A percentile compares a stretch with the other conserved stretches of the same genome.
phyloP scores from a whole-genome alignment of 106 monocot genomes.

The Alisma plantagoaquatica region DNA sequence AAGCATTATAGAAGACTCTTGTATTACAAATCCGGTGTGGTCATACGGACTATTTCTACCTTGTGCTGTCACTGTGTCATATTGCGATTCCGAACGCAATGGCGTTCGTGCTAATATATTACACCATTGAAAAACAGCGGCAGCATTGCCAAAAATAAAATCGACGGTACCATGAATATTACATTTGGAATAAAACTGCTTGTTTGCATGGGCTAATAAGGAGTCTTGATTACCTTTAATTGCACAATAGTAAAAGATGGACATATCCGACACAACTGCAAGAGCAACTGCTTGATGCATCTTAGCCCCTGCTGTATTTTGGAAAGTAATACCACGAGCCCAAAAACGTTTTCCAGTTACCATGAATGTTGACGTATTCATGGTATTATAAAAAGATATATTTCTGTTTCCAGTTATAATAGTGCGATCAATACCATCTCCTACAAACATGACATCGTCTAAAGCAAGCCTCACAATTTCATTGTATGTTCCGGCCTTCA shows the following conservation, averaged over 20 bases:
- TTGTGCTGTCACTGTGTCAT: slow-evolving; percentile 49
- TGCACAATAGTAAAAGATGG: slow-evolving; percentile 44
- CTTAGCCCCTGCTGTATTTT: neutral
- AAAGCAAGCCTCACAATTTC: no score
- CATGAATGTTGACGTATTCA: no score
- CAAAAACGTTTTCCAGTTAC: no score
- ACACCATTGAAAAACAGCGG: slow-evolving; percentile 64
- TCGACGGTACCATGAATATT: slow-evolving; percentile 63
- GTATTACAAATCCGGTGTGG: slow-evolving; percentile 48
- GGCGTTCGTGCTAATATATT: slow-evolving; percentile 43
- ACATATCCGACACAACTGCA: slow-evolving; percentile 35
- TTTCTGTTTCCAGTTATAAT: no score
- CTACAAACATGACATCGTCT: no score
- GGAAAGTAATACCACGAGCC: slow-evolving; percentile 3
- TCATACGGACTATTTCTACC: slow-evolving; percentile 40
- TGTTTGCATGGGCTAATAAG: slow-evolving; percentile 48
- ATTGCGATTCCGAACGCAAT: slow-evolving; percentile 18
- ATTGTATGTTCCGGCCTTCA: no score
- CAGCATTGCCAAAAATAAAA: slow-evolving; percentile 76
- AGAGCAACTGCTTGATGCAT: slow-evolving; percentile 51
- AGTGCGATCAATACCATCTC: no score
- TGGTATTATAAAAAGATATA: no score
- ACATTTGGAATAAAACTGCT: slow-evolving; percentile 66
- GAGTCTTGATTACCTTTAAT: slow-evolving; percentile 75
- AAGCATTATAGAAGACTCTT: slow-evolving; percentile 28